Conservation (phyloP, 768 basidiomycete genomes). For the Russula abietina region DNA sequence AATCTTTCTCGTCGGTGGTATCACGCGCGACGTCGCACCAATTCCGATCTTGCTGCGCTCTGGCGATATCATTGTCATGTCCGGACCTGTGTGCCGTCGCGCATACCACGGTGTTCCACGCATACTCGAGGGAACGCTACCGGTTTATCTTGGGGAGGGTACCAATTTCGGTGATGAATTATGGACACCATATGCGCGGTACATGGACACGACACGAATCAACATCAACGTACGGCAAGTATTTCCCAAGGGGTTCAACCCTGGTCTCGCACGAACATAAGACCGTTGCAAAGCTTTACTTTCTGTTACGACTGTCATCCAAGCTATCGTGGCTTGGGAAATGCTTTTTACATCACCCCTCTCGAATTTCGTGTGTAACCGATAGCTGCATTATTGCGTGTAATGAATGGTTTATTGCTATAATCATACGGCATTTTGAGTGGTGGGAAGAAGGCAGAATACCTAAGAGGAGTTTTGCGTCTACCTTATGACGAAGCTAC, state of each 20-base stretch:
- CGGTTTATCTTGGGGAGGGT: constrained; percentile 44
- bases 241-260: constrained; percentile 64
- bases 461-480: no score
- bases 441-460: not conserved
- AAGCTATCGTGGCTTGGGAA: not conserved
- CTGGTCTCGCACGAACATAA: constrained; percentile 21
- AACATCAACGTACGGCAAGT: constrained; percentile 92
- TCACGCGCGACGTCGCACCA: constrained; percentile 71
- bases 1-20: constrained; percentile 83
- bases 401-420: not conserved
- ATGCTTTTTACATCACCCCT: no score
- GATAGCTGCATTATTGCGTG: not conserved
- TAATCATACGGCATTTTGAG: not conserved
- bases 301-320: not conserved
- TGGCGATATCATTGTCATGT: constrained; percentile 92
- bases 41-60: constrained; percentile 80
- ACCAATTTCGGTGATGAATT: constrained; percentile 29
- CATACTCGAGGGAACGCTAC: constrained; percentile 76
- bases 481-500: constrained; percentile 10
- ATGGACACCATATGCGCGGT: constrained; percentile 60
- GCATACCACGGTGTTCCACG: constrained; percentile 94
- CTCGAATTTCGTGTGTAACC: not conserved
- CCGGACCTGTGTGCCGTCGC: constrained; percentile 74
- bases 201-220: constrained; percentile 65
- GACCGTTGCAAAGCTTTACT: not conserved